phyloP scores from a whole-genome alignment of 179 eudicot genomes.

The Sideroxylon spinosum region DNA sequence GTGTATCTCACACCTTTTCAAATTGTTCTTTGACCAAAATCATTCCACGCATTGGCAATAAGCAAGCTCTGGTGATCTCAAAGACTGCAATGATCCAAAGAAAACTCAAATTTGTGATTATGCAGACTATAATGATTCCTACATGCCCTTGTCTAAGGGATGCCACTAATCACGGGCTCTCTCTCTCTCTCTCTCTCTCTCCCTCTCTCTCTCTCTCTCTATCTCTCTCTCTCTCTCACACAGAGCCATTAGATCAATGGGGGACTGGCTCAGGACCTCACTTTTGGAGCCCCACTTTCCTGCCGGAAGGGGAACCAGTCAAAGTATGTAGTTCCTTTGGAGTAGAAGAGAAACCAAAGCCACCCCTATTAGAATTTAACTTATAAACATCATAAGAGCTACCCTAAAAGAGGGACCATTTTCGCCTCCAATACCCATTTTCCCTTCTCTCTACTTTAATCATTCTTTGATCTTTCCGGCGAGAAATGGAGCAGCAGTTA shows the following conservation, averaged over 20 bases:
- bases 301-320: background rate
- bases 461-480: background rate
- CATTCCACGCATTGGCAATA: background rate
- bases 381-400: background rate
- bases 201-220: background rate
- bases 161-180: no score
- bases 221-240: background rate
- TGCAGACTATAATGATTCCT: background rate
- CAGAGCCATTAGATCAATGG: no score
- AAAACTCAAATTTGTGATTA: background rate
- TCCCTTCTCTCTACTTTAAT: constrained; percentile 6
- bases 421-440: background rate
- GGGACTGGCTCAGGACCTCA: no score
- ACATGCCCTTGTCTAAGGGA: no score
- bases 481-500: background rate
- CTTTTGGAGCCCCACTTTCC: no score
- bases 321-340: background rate
- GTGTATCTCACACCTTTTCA: no score
- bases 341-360: constrained; percentile 1
- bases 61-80: background rate
- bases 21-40: no score
- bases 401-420: background rate
- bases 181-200: background rate
- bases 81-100: background rate
- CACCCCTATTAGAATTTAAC: background rate